Base-by-base conservation (phyloP, 2,329 filamentous ascomycete species). In the Fusarium sacchari region DNA sequence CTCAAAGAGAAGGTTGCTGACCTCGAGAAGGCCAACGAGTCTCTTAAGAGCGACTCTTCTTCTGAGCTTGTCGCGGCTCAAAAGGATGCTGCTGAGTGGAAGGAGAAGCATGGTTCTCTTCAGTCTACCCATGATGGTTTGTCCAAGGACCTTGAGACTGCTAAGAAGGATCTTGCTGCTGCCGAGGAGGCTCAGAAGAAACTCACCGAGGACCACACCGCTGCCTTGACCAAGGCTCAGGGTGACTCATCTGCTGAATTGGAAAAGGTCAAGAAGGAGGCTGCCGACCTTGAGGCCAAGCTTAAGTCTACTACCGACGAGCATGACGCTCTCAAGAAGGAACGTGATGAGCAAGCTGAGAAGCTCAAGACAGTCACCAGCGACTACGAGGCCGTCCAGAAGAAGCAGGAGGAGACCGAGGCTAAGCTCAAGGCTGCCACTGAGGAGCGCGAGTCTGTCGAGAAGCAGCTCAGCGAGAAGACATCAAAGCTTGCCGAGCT, bases 381-480 rank as follows among this genome's bases (percentile, higher is more conserved):
- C 26, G 60, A 72, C 59, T 59, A 68, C 30, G 67, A 73, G 50
- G 32, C 73, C n/a, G 52, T 60, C 39, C 55, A 76, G 52, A 71
- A 77, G 67, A 60, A 74, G 58, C 63, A 71, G 36, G 66, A 74
- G 30, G 76, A 79, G 61, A 64, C 65, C 22, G 67, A 75, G 46
- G 68, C 72, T 60, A 77, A 76, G 72, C 69, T 81, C 9, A 73
- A 79, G 64, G 65, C 76, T 28, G 70, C 72, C 34, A 67, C 77
- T 14, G 79, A 76, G 20, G 80, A 82, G 62, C 72, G 71, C 13
- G 75, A 78, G 42, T 62, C 75, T 42, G 63, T 80, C n/a, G 78
- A 81, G 76, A 77, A 76, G 58, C 58, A 79, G 52, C 74, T 77
- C 32, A 77, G 79, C 20, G 79, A 83, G 67, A 77, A 80, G 56